Percentiles rank a stretch among this genome's conserved stretches.
Conservation (phyloP, 116 monocot species). For the Dioscorea cayenensis region DNA sequence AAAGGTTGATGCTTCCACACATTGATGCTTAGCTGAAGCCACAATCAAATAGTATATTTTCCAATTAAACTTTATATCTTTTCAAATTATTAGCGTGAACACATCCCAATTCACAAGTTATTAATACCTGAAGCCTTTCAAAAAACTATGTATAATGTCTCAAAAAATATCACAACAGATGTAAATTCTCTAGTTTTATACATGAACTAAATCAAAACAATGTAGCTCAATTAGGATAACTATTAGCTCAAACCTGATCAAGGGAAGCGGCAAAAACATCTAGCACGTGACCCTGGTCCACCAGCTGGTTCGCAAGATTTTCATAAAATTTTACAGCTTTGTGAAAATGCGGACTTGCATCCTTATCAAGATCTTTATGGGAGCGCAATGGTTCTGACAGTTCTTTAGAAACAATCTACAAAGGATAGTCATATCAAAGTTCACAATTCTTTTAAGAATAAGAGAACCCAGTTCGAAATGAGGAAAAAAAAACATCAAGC, state of each 20-base stretch:
- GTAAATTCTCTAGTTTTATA: too few relatives aligned
- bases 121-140: too few relatives aligned
- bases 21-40: too few relatives aligned
- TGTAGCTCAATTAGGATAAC: too few relatives aligned
- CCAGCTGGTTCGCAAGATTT: slow-evolving; percentile 78
- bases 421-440: neutral
- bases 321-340: slow-evolving; percentile 98
- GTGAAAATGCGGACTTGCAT: slow-evolving; percentile 83
- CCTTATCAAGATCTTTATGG: slow-evolving; percentile 97
- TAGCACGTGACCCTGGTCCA: slow-evolving; percentile 91
- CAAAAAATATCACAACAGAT: too few relatives aligned
- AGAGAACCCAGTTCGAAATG: neutral
- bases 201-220: too few relatives aligned
- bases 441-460: neutral
- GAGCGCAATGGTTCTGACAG: slow-evolving; percentile 89
- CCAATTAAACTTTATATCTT: too few relatives aligned
- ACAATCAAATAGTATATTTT: too few relatives aligned
- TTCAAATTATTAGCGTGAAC: too few relatives aligned
- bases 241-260: slow-evolving; percentile 63
- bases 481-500: neutral
- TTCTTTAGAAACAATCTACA: slow-evolving; percentile 96
- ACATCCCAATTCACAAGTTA: too few relatives aligned
- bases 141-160: too few relatives aligned
- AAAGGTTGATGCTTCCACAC: neutral
- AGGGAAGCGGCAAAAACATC: slow-evolving; percentile 96